Base-by-base conservation (phyloP, 2,329 filamentous ascomycete genomes). In the Paracorniculantispora psalliotae region DNA sequence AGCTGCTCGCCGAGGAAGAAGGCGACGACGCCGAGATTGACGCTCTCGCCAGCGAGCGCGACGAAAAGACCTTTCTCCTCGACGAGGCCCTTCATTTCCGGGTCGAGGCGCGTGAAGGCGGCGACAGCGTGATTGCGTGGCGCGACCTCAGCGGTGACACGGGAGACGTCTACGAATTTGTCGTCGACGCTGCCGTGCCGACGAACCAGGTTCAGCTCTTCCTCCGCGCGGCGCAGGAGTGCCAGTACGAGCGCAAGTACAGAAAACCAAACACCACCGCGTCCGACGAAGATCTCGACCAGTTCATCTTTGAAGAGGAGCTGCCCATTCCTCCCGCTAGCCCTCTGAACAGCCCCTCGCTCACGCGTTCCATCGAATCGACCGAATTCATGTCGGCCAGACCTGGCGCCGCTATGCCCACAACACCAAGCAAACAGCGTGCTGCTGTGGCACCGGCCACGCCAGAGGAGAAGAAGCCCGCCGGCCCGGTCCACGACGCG, bases 191-290 rank as follows among this genome's bases (percentile, higher is more conserved):
- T 41, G 86, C 87, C 13, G 84, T 89, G 44, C 79, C 86, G 28
- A 77, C 85, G 2, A 81, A 85, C 50, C 89, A 92, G 66, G 88
- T 94, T 25, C 81, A 87, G 48, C 84, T 88, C 17, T 97, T 99
- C 72, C 86, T 93, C 69, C 81, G 88, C 57, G 87, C 91, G 56
- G 90, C 94, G 8, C 83, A 90, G 60, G 88, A 97, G 83, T 97
- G 94, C 72, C 94, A 99, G 74, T 99, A 96, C 88, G 94, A 99
- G 77, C 85, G 93, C 69, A 97, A 96, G 73, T 96, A 94, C 73
- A 85, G 91, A 63, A 89, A 88, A 68, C 87, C 85, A 41, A 84
- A 91, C 66, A 86, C 91, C 48, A 88, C 86, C 51, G 94, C 94
- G 1, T 91, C 91, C 9, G 87, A 92, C 60, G 79, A 85, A 62